A percentile compares a stretch with the other conserved stretches of the same genome.
phyloP scores from a whole-genome alignment of 2,329 filamentous ascomycete genomes.

The Cordyceps cicadae region DNA sequence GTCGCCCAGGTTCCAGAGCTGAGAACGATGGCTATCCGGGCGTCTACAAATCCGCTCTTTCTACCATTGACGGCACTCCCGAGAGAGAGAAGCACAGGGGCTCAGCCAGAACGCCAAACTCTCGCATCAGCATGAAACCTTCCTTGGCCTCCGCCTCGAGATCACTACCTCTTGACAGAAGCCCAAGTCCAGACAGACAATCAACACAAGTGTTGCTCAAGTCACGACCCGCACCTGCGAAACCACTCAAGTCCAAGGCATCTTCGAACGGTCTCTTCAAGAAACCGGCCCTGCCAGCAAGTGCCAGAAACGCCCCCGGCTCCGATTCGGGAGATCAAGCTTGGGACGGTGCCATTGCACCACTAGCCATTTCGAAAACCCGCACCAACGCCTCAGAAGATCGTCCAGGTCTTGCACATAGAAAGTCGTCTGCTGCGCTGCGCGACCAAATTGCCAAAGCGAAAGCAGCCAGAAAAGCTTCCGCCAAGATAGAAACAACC shows the following conservation, averaged over 20 bases:
- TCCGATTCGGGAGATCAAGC: conserved; percentile 10
- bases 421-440: conserved; percentile 70
- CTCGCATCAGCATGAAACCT: conserved; percentile 19
- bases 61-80: conserved; percentile 38
- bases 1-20: conserved; percentile 47
- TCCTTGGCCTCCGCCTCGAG: conserved; percentile 17
- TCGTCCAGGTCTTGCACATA: conserved; percentile 20
- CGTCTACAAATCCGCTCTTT: conserved; percentile 35
- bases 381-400: conserved; percentile 13
- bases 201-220: conserved; percentile 24
- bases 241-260: conserved; percentile 41
- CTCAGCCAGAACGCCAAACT: conserved; percentile 18
- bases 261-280: conserved; percentile 46
- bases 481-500: conserved; percentile 15
- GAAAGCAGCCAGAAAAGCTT: conserved; percentile 66
- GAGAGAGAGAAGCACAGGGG: conserved; percentile 20
- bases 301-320: conserved; percentile 18
- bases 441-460: conserved; percentile 90
- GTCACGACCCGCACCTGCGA: conserved; percentile 34
- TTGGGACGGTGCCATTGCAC: conserved; percentile 25
- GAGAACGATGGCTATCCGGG: conserved; percentile 39
- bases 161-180: conserved; percentile 22
- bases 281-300: conserved; percentile 43
- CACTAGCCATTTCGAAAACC: conserved; percentile 16
- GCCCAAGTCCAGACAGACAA: conserved; percentile 32